These are phyloP conservation scores for Debaryomyces prosopidis DNA, from an alignment of 805 yeast species.

Conservation along the genomic window DNA sequence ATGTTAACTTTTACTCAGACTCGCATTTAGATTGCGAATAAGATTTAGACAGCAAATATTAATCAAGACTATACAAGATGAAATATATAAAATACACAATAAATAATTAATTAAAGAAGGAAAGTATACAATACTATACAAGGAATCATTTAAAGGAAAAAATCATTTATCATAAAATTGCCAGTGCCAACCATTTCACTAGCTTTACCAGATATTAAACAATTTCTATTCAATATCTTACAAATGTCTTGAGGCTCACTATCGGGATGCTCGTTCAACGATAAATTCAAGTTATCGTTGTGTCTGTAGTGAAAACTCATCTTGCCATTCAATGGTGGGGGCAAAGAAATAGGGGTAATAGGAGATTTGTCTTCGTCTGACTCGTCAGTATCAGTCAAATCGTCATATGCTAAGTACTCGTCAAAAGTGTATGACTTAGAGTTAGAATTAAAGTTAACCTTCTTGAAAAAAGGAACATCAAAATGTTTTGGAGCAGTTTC, in stretches of 20 bases:
- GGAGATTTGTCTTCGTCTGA: conserved; percentile 10
- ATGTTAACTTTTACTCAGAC: not conserved
- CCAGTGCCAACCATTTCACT: conserved; percentile 46
- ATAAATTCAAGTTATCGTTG: conserved; percentile 34
- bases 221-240: conserved; percentile 35
- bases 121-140: not conserved
- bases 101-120: conserved; percentile 2
- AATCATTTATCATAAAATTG: conserved; percentile 43
- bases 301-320: conserved; percentile 41
- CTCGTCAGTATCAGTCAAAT: conserved; percentile 7
- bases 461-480: conserved; percentile 36
- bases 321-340: conserved; percentile 12
- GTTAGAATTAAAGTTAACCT: conserved; percentile 35
- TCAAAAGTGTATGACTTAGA: conserved; percentile 29
- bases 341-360: conserved; percentile 5
- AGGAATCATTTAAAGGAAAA: conserved; percentile 32
- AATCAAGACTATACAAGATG: conserved; percentile 1
- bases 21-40: not conserved
- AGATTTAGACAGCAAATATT: not conserved
- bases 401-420: conserved; percentile 37
- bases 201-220: conserved; percentile 40
- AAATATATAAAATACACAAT: conserved; percentile 1
- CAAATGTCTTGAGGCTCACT: conserved; percentile 25
- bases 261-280: conserved; percentile 19
- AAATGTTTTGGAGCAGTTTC: not conserved